Conservation (phyloP, 2,329 filamentous ascomycete genomes). For the Pseudodiploospora longispora region DNA sequence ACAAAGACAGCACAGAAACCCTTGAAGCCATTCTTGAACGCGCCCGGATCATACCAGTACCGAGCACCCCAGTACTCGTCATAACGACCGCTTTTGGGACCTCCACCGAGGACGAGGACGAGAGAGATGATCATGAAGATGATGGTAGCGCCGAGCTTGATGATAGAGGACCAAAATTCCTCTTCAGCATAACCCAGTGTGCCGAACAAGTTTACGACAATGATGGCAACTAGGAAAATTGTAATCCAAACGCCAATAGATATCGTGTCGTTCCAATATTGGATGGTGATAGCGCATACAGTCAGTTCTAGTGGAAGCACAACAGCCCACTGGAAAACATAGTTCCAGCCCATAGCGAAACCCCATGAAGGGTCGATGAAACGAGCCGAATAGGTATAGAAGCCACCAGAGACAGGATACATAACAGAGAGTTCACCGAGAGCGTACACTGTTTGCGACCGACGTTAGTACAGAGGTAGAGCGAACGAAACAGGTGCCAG, state of each 20-base stretch:
- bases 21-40: slow-evolving; percentile 60
- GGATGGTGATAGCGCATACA: slow-evolving; percentile 41
- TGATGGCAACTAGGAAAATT: slow-evolving; percentile 25
- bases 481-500: too few species aligned
- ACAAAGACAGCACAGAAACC: slow-evolving; percentile 61
- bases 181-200: slow-evolving; percentile 26
- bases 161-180: slow-evolving; percentile 28
- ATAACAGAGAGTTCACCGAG: slow-evolving; percentile 51
- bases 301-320: slow-evolving; percentile 41
- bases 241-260: slow-evolving; percentile 22
- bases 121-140: slow-evolving; percentile 47
- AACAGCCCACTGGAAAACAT: slow-evolving; percentile 39
- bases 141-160: slow-evolving; percentile 42
- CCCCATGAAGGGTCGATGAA: slow-evolving; percentile 54
- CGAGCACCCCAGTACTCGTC: slow-evolving; percentile 32
- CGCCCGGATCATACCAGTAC: slow-evolving; percentile 33
- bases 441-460: slow-evolving; percentile 34
- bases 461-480: not conserved
- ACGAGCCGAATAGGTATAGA: slow-evolving; percentile 50
- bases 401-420: slow-evolving; percentile 51
- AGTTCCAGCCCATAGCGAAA: slow-evolving; percentile 45
- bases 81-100: slow-evolving; percentile 35
- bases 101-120: slow-evolving; percentile 47
- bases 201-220: slow-evolving; percentile 38
- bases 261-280: slow-evolving; percentile 39